Evolutionary conservation across 257 asterid species (phyloP).

Genomic region (Catharanthus roseus): DNA sequence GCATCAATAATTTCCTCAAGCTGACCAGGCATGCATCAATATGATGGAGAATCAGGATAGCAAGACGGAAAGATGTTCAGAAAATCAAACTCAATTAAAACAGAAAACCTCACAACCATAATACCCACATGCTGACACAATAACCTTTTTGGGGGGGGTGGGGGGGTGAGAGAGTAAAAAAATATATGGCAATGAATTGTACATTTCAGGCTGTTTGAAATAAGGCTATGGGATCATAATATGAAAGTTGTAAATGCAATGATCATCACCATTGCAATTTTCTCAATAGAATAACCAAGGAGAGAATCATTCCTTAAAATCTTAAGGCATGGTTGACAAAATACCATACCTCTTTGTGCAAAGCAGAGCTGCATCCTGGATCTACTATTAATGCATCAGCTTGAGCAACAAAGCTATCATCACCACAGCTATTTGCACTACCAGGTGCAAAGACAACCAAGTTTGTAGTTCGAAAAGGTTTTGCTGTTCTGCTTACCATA

Average conservation of each 20-base stretch:
- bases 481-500: conserved; percentile 81
- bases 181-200: background rate
- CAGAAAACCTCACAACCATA: background rate
- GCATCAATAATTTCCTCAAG: conserved; percentile 71
- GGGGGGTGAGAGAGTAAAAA: no score
- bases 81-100: background rate
- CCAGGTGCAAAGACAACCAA: conserved; percentile 60
- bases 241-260: background rate
- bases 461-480: conserved; percentile 81
- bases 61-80: background rate
- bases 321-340: no score
- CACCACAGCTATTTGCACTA: conserved; percentile 18
- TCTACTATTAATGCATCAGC: conserved; percentile 93
- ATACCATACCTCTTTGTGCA: conserved; percentile 62
- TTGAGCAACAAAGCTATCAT: conserved; percentile 40
- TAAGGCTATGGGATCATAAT: background rate
- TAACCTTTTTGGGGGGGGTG: no score
- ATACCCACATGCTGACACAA: no score
- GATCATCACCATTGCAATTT: background rate
- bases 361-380: conserved; percentile 82
- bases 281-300: background rate
- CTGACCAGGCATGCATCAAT: conserved; percentile 36
- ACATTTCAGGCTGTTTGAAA: background rate
- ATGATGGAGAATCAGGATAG: background rate
- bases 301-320: background rate